Conservation (phyloP, 108 stramenopile species). For the Epithemia pelagica region DNA sequence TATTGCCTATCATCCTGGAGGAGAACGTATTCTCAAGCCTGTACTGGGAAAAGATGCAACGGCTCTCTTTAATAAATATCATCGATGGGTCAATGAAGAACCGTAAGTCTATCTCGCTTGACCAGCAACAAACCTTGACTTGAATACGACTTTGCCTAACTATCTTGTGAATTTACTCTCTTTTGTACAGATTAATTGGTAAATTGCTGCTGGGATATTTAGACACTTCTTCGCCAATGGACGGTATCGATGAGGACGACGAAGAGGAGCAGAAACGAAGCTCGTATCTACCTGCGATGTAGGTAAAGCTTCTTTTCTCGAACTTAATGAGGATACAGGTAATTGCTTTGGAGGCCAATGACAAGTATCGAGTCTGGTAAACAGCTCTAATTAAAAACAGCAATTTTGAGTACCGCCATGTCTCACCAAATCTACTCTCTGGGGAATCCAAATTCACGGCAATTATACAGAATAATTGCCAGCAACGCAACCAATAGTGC, state of each 20-base stretch:
- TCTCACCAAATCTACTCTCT: too few relatives aligned
- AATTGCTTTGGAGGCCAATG: too few relatives aligned
- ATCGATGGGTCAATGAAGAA: conserved; percentile 83
- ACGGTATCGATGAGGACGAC: conserved; percentile 2
- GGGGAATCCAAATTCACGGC: too few relatives aligned
- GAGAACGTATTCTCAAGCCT: conserved; percentile 59
- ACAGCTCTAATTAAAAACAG: too few relatives aligned
- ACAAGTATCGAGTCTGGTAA: too few relatives aligned
- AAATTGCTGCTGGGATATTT: conserved; percentile 42
- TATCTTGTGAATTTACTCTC: not conserved
- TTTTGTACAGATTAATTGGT: conserved; percentile 34
- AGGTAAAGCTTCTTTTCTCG: too few relatives aligned
- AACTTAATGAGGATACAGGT: too few relatives aligned
- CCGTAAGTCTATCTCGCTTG: conserved; percentile 31
- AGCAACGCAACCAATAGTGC: not conserved
- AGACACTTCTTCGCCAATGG: conserved; percentile 1
- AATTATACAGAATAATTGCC: conserved; percentile 5
- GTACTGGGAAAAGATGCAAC: conserved; percentile 81
- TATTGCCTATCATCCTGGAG: conserved; percentile 95
- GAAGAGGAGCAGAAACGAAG: not conserved
- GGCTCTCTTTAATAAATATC: conserved; percentile 85
- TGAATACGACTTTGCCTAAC: not conserved
- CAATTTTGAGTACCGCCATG: too few relatives aligned
- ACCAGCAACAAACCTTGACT: not conserved
- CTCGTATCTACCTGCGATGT: not conserved